Base-by-base conservation (phyloP, 176 grass and related monocot genomes). In the Luzula sylvatica region DNA sequence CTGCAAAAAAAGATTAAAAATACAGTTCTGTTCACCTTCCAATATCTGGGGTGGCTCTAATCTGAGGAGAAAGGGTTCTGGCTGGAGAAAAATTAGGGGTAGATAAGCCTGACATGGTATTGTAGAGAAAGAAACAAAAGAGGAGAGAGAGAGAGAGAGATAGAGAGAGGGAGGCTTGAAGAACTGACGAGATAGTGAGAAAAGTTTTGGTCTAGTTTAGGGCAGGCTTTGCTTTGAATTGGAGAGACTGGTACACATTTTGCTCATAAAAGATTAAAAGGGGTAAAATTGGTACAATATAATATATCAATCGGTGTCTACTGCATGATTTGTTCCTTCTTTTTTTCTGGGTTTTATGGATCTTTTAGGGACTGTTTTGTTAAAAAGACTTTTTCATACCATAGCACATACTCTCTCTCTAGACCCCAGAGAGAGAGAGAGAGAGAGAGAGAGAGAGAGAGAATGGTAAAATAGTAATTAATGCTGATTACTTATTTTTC, bases 31-130 rank as follows among this genome's bases (percentile, higher is more conserved):
- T 80, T 0, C 86, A 98, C 92, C 92, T 98, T 65, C 83, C 92
- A 23, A 76, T 75, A 68, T 98, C 85, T 32, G 67, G 68, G 40
- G 64, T 75, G 71, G 67, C 70, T 71, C 92, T 86, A 73, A 86
- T 82, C 81, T 83, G 92, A 40, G 85, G 85, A 54, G 92, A 89
- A 7, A 74, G 63, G 55, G 76, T 77, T 75, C 85, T 76, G n/a
- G 81, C 68, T 16, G 92, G 92, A 62, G 78, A 90, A 81, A 86
- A 86, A 44, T 79, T 83, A 35, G 69, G 75, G 75, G 67, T 80
- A 38, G 81, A 90, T 29, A 90, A 75, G 38, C 85, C 85, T 63
- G 85, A 82, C 92, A 98, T 98, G 84, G 49, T 62, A 40, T 46
- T 55, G 20, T 69, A 29, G 57, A 27, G 41, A 18, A 15, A 50